Percentiles rank a stretch among this genome's conserved stretches.
Conservation (phyloP, 345 rosid genomes). For the Cardamine resedifolia region DNA sequence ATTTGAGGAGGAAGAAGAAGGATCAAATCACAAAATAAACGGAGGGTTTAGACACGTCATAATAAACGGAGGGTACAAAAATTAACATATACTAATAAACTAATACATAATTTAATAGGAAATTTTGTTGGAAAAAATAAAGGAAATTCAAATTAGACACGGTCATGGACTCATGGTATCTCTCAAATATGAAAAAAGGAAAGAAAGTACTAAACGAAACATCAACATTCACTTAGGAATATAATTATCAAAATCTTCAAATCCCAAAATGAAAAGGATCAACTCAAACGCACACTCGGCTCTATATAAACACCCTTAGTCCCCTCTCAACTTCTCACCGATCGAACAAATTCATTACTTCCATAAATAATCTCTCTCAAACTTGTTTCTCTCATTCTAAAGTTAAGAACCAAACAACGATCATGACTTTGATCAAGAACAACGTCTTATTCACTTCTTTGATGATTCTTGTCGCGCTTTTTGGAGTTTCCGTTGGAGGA, state of each 20-base stretch:
- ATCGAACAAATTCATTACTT: background rate
- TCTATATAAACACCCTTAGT: background rate
- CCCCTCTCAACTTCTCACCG: background rate
- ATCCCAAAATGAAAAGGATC: background rate
- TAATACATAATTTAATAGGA: no score
- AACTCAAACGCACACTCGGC: background rate
- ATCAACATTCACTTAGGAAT: background rate
- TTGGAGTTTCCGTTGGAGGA: background rate
- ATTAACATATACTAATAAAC: no score
- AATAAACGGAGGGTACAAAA: no score
- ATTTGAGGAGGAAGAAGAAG: no score
- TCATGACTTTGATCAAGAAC: background rate
- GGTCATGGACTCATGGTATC: no score
- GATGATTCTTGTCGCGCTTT: background rate
- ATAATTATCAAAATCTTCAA: background rate
- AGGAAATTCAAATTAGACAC: no score
- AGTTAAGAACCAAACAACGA: background rate
- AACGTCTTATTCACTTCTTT: background rate
- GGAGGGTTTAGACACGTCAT: no score
- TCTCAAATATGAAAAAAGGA: no score
- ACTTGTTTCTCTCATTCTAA: background rate
- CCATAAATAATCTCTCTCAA: background rate
- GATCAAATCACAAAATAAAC: no score
- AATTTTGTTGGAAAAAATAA: no score
- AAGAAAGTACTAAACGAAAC: background rate